Conservation (phyloP, 305 asterid species). For the Fraxinus floribunda region DNA sequence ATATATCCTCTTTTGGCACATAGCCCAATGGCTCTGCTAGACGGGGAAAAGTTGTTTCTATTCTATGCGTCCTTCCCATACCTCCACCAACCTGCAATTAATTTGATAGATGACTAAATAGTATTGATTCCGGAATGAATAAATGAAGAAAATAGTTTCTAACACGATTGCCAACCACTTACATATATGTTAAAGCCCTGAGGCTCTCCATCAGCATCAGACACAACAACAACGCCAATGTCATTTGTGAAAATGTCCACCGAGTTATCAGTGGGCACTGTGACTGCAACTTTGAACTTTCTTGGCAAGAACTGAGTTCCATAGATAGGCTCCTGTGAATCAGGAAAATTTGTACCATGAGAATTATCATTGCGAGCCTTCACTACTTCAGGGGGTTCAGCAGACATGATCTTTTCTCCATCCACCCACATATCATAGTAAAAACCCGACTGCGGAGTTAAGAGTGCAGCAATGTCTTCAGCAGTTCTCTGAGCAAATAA, state of each 20-base stretch:
- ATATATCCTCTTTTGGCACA: constrained; percentile 88
- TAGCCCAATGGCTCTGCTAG: constrained; percentile 92
- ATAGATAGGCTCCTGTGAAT: constrained; percentile 91
- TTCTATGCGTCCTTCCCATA: constrained; percentile 94
- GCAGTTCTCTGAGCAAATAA: constrained; percentile 91
- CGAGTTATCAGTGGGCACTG: constrained; percentile 89
- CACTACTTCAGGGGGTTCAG: constrained; percentile 83
- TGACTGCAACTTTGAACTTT: constrained; percentile 91
- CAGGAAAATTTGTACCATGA: constrained; percentile 84
- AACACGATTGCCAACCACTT: constrained; percentile 26
- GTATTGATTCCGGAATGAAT: not conserved
- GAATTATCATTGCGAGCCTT: constrained; percentile 85
- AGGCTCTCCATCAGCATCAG: constrained; percentile 83
- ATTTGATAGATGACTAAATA: constrained; percentile 14
- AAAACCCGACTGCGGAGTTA: constrained; percentile 95
- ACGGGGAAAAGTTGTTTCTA: constrained; percentile 79
- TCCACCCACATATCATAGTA: constrained; percentile 98
- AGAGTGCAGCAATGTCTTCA: constrained; percentile 81
- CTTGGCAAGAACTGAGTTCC: constrained; percentile 98
- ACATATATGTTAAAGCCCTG: constrained; percentile 90
- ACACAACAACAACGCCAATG: constrained; percentile 77
- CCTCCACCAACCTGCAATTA: constrained; percentile 94
- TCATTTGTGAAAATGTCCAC: constrained; percentile 89
- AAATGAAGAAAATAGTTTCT: not conserved
- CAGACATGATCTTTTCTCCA: constrained; percentile 77